Evolutionary conservation across 768 basidiomycete species (phyloP).

Genomic region (Mrakia frigida): DNA sequence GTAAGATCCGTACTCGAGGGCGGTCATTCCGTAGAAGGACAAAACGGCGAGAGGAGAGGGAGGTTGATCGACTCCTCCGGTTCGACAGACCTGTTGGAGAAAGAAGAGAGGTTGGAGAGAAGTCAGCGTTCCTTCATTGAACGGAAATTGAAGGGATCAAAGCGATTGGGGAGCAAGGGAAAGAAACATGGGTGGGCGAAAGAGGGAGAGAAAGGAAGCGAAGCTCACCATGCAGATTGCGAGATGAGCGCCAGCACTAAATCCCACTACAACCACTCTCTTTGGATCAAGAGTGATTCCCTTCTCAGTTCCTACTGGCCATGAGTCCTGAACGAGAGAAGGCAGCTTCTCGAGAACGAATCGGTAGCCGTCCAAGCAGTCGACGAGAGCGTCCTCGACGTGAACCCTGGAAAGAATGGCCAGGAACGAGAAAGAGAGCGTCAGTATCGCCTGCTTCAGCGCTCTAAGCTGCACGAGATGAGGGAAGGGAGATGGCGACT

Average conservation of each 20-base stretch:
- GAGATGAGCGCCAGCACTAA: conserved; percentile 19
- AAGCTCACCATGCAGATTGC: conserved; percentile 14
- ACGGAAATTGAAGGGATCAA: too few species aligned
- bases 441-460: not conserved
- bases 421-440: not conserved
- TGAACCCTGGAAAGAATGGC: not conserved
- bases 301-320: too few species aligned
- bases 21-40: conserved; percentile 15
- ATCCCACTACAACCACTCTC: conserved; percentile 5
- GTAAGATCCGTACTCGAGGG: conserved; percentile 3
- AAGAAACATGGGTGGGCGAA: not conserved
- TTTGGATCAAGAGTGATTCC: not conserved
- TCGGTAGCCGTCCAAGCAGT: conserved; percentile 20
- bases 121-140: too few species aligned
- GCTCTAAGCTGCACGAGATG: not conserved
- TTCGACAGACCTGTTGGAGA: not conserved
- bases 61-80: not conserved
- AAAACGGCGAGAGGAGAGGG: conserved; percentile 15
- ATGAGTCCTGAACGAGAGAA: not conserved
- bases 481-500: not conserved
- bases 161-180: not conserved
- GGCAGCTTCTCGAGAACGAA: not conserved
- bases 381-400: conserved; percentile 8
- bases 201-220: not conserved
- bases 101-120: too few species aligned